These are phyloP conservation scores for Clarkia xantiana DNA, from an alignment of 345 rosid genomes.

Conservation along the genomic window DNA sequence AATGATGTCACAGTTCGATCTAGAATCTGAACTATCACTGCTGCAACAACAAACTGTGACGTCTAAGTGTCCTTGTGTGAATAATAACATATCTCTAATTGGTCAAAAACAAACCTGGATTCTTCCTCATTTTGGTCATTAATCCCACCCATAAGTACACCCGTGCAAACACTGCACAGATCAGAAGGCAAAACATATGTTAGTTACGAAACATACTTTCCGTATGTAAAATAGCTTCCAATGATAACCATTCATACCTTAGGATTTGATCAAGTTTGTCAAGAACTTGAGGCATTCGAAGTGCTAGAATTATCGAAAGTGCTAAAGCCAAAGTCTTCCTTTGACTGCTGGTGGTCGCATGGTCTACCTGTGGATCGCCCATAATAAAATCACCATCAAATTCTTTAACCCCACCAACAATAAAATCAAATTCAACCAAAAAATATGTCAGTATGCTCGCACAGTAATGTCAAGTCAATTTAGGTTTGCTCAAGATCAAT, in stretches of 20 bases:
- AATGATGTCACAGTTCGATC: constrained; percentile 41
- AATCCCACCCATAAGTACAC: constrained; percentile 64
- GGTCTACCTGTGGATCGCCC: constrained; percentile 49
- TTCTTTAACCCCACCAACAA: background rate
- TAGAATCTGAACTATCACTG: constrained; percentile 48
- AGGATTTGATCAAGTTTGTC: constrained; percentile 87
- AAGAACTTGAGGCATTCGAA: constrained; percentile 85
- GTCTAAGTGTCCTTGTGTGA: too few relatives aligned
- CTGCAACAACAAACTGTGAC: constrained; percentile 20
- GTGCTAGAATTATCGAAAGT: constrained; percentile 72
- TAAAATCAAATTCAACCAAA: background rate
- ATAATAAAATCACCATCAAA: background rate
- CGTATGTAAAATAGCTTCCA: background rate
- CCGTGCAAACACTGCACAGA: constrained; percentile 59
- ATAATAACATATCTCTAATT: background rate
- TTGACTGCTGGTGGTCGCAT: constrained; percentile 48
- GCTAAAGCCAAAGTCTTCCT: constrained; percentile 75
- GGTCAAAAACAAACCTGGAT: constrained; percentile 42
- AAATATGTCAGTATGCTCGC: background rate
- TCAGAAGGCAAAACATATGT: constrained; percentile 1
- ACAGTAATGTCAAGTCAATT: too few relatives aligned
- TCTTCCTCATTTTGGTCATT: constrained; percentile 63
- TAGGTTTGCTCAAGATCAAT: background rate
- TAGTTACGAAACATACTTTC: too few relatives aligned
- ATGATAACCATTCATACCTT: constrained; percentile 26